phyloP scores from a whole-genome alignment of 2,329 filamentous ascomycete species.

The Fusarium lyarnte region DNA sequence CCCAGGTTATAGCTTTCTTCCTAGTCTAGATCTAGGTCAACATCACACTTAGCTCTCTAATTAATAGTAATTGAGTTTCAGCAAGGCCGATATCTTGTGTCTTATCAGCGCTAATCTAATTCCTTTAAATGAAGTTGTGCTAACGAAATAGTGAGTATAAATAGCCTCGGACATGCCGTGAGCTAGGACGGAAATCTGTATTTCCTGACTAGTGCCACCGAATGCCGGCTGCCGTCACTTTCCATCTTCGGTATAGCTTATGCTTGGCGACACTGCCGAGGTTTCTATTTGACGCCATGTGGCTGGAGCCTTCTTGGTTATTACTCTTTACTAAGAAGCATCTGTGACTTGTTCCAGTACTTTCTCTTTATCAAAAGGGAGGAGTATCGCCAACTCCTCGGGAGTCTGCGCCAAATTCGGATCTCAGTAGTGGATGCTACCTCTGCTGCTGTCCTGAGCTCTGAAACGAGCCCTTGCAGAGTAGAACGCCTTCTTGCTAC shows the following conservation, averaged over 20 bases:
- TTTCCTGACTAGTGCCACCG: neutral
- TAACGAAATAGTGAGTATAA: neutral
- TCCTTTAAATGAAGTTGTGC: too few species aligned
- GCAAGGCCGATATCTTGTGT: too few species aligned
- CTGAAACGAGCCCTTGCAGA: neutral
- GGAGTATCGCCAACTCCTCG: neutral
- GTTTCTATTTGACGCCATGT: neutral
- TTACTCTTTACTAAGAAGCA: neutral
- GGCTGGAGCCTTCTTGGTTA: neutral
- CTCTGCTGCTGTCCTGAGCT: neutral
- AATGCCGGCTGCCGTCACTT: neutral
- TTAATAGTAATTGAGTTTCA: fast-evolving
- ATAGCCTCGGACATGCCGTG: neutral
- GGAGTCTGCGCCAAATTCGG: neutral
- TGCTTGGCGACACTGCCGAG: neutral
- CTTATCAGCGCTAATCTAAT: too few species aligned
- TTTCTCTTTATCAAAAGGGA: too few species aligned
- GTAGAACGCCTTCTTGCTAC: neutral
- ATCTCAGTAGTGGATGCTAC: neutral
- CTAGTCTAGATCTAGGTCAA: fast-evolving
- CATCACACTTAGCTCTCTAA: fast-evolving
- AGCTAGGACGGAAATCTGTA: neutral
- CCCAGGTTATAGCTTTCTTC: fast-evolving
- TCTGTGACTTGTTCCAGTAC: neutral
- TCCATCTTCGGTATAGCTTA: neutral